Percentiles rank a stretch among this genome's conserved stretches.
Evolutionary conservation across 257 asterid species (phyloP).

Genomic region (Ballota nigra): DNA sequence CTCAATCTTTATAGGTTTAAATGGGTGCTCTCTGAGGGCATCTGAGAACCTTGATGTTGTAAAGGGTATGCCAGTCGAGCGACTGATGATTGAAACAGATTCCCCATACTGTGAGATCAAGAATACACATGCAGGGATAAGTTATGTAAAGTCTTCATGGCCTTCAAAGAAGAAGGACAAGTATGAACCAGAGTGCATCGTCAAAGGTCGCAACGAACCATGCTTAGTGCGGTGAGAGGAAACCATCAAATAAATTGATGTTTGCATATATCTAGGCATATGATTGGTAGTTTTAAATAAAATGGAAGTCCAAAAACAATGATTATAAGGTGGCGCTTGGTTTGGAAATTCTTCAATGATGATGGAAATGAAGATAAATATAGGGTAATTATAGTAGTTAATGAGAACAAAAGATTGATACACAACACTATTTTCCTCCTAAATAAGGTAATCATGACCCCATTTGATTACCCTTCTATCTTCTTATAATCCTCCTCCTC

Average conservation of each 20-base stretch:
- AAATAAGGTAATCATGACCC: too few relatives aligned
- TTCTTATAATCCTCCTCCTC: too few relatives aligned
- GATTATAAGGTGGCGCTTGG: too few relatives aligned
- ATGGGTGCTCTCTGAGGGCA: constrained; percentile 86
- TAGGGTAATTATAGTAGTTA: too few relatives aligned
- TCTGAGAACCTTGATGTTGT: constrained; percentile 87
- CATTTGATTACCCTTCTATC: too few relatives aligned
- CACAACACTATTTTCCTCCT: too few relatives aligned
- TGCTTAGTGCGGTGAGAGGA: constrained; percentile 78
- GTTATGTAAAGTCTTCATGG: constrained; percentile 73
- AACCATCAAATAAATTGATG: constrained; percentile 15
- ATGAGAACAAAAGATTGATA: too few relatives aligned
- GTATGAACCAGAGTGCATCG: constrained; percentile 67
- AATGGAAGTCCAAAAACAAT: not conserved
- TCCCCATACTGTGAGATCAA: constrained; percentile 96
- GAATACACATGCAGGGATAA: constrained; percentile 81
- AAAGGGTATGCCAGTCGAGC: constrained; percentile 71
- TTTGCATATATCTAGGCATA: not conserved
- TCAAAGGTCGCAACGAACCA: constrained; percentile 97
- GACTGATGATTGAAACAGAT: constrained; percentile 95
- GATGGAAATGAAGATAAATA: too few relatives aligned
- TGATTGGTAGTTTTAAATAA: not conserved
- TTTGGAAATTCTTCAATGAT: too few relatives aligned
- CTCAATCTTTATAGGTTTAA: constrained; percentile 50
- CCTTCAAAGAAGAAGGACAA: constrained; percentile 91